Base-by-base conservation (phyloP, 441 rosid species). In the Gossypium schwendimanii region DNA sequence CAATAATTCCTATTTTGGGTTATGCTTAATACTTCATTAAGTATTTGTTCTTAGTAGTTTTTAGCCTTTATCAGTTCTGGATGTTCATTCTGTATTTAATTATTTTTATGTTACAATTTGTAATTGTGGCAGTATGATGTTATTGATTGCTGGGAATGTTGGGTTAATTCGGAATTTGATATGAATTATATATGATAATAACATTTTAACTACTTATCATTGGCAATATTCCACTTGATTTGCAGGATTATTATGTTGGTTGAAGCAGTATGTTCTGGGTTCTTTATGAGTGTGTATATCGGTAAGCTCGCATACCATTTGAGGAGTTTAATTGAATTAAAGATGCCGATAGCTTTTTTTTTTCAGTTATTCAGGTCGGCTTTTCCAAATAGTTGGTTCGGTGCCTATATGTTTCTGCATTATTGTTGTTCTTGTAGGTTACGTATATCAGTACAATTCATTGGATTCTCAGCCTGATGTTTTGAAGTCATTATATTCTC, bases 391-490 rank as follows among this genome's bases (percentile, higher is more conserved):
- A 41, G 12, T 58, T 8, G 23, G 2, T 52, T 68, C 11, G 60
- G 11, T 31, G 14, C 60, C 44, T 49, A 10, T 31, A 10, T 17
- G 6, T 12, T 36, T 70, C 44, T 70, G 15, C 23, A 7, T 3
- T 57, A 1, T 76, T 57, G 70, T 64, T 74, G 76, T 73, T 53
- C 67, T 70, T 77, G 82, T 89, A 94, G 99, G 97, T 77, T 91
- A 92, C 77, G 81, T 94, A 20, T 90, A 91, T 73, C 90, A 85
- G 81, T 94, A 94, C 84, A 94, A 92, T 77, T 89, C 94, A 0
- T 73, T 92, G 70, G 86, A 94, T 77, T 92, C 99, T 70, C 87
- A 91, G 75, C 99, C 99, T 73, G 99, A 94, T 81, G 94, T 94
- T 72, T 84, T 92, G 87, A 94, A 92, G 78, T 88, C 99, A 54